phyloP scores from a whole-genome alignment of 345 rosid genomes.

The Populus alba region DNA sequence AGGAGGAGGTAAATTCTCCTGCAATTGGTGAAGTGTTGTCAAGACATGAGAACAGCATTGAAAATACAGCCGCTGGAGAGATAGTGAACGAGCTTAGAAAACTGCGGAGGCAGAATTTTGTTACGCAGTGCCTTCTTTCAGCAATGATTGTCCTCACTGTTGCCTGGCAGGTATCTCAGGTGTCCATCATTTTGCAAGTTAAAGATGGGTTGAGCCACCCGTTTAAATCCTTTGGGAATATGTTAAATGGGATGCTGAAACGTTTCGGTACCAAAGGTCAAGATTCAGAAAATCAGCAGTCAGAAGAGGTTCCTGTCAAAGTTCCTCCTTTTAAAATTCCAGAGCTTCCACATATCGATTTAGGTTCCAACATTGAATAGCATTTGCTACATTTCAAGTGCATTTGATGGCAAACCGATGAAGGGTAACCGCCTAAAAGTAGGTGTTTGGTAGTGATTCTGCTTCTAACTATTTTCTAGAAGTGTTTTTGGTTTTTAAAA shows the following conservation, averaged over 20 bases:
- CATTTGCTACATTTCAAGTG: background rate
- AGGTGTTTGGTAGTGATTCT: too few species aligned
- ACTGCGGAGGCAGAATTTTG: constrained; percentile 61
- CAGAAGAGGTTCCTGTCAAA: constrained; percentile 2
- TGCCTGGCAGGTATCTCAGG: constrained; percentile 78
- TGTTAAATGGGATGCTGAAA: constrained; percentile 44
- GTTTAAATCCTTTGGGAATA: constrained; percentile 47
- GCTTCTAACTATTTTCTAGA: too few species aligned
- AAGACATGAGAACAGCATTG: background rate
- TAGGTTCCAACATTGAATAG: constrained; percentile 24
- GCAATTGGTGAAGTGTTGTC: constrained; percentile 11
- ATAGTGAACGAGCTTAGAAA: constrained; percentile 54
- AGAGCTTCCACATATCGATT: constrained; percentile 45
- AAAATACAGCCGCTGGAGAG: constrained; percentile 34
- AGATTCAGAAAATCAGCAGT: constrained; percentile 16
- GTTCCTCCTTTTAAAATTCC: constrained; percentile 37
- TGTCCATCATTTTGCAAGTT: constrained; percentile 53
- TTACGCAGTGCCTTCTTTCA: constrained; percentile 71
- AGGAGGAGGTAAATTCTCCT: constrained; percentile 10
- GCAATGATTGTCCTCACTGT: constrained; percentile 59
- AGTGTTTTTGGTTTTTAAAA: too few species aligned
- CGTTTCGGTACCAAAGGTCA: background rate
- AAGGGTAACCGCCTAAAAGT: background rate
- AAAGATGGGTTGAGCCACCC: constrained; percentile 65
- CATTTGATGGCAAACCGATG: background rate